phyloP scores from a whole-genome alignment of 805 yeast species.

The Cyberlindnera americana region DNA sequence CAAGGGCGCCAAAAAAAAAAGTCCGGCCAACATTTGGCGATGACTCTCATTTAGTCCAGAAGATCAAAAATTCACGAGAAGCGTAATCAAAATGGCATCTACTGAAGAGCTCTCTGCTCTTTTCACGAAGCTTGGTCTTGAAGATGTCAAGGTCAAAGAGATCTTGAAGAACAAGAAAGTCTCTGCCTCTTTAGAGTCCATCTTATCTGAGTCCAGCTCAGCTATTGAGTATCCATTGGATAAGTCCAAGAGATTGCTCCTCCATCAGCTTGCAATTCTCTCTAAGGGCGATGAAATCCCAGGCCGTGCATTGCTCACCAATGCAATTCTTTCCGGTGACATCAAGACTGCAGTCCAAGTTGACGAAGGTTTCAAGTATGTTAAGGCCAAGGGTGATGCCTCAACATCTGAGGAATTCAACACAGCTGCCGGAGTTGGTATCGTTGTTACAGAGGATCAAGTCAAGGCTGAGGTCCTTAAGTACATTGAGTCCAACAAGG shows the following conservation, averaged over 20 bases:
- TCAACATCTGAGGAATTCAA: conserved; percentile 53
- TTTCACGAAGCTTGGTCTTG: conserved; percentile 53
- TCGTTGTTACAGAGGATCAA: conserved; percentile 62
- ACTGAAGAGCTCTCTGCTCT: conserved; percentile 34
- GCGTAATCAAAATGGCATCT: conserved; percentile 11
- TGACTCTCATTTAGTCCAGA: not conserved
- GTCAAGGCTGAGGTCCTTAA: conserved; percentile 53
- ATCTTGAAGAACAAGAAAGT: conserved; percentile 84
- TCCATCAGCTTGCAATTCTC: conserved; percentile 76
- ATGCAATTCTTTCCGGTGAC: conserved; percentile 61
- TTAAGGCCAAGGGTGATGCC: conserved; percentile 45
- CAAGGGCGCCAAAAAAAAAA: not conserved
- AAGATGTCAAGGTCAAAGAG: conserved; percentile 73
- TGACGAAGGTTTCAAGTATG: conserved; percentile 73
- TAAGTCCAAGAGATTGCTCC: conserved; percentile 56
- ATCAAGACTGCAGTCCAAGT: conserved; percentile 71
- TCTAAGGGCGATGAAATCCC: conserved; percentile 52
- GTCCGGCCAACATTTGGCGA: not conserved
- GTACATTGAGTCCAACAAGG: conserved; percentile 58
- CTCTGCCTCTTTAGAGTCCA: conserved; percentile 58
- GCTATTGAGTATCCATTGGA: conserved; percentile 39
- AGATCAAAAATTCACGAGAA: not conserved
- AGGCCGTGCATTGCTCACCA: conserved; percentile 49
- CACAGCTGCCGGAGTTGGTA: conserved; percentile 75
- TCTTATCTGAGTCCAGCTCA: conserved; percentile 44